Evolutionary conservation across 225 moss, liverwort and hornwort species (phyloP).

Genomic region (Neckera pumila): DNA sequence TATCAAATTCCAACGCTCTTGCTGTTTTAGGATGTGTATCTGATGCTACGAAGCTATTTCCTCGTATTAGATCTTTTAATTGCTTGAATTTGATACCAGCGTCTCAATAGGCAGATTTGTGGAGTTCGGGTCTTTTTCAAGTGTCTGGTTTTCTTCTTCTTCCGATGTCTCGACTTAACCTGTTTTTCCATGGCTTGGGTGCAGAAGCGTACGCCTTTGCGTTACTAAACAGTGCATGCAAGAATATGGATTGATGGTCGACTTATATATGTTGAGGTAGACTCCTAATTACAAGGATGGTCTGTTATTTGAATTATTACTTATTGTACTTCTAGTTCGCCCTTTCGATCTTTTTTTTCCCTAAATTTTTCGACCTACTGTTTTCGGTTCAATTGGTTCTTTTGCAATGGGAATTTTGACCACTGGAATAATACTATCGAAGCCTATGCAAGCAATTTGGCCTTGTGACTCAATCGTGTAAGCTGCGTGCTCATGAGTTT

Average conservation of each 20-base stretch:
- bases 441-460: neutral
- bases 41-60: neutral
- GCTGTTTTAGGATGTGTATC: neutral
- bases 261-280: neutral
- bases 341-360: neutral
- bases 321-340: neutral
- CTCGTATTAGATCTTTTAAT: neutral
- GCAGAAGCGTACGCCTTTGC: conserved; percentile 10
- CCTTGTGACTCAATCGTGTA: neutral
- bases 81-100: neutral
- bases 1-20: neutral
- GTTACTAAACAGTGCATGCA: conserved; percentile 1
- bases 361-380: neutral
- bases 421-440: neutral
- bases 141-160: neutral
- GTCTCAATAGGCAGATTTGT: neutral
- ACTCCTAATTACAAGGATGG: neutral
- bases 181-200: conserved; percentile 7
- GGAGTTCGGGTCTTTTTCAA: neutral
- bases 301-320: neutral
- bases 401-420: neutral
- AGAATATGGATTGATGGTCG: conserved; percentile 1
- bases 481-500: neutral
- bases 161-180: neutral
- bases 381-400: neutral